Evolutionary conservation across 257 asterid species (phyloP).

Genomic region (Ballota nigra): DNA sequence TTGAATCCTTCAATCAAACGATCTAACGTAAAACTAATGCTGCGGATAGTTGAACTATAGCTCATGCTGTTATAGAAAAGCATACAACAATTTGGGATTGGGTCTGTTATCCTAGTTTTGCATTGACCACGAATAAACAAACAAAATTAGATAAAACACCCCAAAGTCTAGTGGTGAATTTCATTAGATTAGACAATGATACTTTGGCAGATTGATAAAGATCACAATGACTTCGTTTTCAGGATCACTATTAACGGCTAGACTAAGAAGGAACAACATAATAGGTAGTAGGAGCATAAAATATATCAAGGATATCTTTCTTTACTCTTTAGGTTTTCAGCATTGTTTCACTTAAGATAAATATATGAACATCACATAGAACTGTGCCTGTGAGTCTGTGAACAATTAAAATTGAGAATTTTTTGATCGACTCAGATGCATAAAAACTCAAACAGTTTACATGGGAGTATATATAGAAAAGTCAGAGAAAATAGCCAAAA

Average conservation of each 20-base stretch:
- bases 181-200: conserved; percentile 5
- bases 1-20: conserved; percentile 18
- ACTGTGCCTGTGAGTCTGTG: not conserved
- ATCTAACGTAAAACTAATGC: not conserved
- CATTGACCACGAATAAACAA: not conserved
- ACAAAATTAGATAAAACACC: not conserved
- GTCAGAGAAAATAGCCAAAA: conserved; percentile 11
- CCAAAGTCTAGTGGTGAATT: conserved; percentile 6
- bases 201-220: conserved; percentile 3
- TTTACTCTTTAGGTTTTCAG: conserved; percentile 11
- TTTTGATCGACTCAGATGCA: not conserved
- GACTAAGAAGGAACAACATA: conserved; percentile 2
- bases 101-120: conserved; percentile 12
- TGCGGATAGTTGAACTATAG: not conserved
- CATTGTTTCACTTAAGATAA: not conserved
- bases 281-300: not conserved
- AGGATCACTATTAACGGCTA: not conserved
- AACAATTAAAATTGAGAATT: conserved; percentile 3
- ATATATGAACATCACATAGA: conserved; percentile 3
- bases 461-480: not conserved
- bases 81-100: conserved; percentile 1
- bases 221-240: conserved; percentile 3
- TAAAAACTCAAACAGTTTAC: conserved; percentile 13
- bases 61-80: conserved; percentile 6
- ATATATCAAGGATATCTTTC: not conserved